Evolutionary conservation across 1,139 yeast species (phyloP).

Genomic region (Candida frijolesensis): DNA sequence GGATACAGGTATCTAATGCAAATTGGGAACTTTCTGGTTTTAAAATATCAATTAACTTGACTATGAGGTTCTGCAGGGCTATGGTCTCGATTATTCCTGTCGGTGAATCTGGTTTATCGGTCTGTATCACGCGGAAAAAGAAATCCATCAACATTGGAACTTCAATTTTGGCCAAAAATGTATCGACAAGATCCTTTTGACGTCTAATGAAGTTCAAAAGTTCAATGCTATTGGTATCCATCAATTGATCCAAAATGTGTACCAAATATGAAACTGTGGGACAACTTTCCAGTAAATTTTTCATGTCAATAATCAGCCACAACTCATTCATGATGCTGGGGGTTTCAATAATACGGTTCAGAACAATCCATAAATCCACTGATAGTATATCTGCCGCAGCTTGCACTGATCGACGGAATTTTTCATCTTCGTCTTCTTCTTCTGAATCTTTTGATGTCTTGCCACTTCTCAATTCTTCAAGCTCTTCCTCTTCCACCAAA

Average conservation of each 20-base stretch:
- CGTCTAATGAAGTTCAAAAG: slow-evolving; percentile 56
- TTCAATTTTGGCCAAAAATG: slow-evolving; percentile 55
- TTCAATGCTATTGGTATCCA: slow-evolving; percentile 50
- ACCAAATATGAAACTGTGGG: slow-evolving; percentile 45
- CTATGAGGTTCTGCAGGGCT: slow-evolving; percentile 51
- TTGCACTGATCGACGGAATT: slow-evolving; percentile 42
- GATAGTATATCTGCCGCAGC: slow-evolving; percentile 46
- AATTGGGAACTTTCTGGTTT: slow-evolving; percentile 47
- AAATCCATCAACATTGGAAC: slow-evolving; percentile 61
- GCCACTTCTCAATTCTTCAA: slow-evolving; percentile 12
- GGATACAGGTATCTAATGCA: slow-evolving; percentile 23
- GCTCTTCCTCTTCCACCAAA: slow-evolving; percentile 17
- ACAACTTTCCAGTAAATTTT: slow-evolving; percentile 39
- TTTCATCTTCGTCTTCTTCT: slow-evolving; percentile 37
- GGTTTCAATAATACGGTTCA: slow-evolving; percentile 48
- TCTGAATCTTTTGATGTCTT: slow-evolving; percentile 15
- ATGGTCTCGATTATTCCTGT: slow-evolving; percentile 61
- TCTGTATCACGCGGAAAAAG: slow-evolving; percentile 59
- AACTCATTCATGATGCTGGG: slow-evolving; percentile 43
- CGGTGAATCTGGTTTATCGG: slow-evolving; percentile 66
- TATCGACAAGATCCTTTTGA: slow-evolving; percentile 54
- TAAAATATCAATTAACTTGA: slow-evolving; percentile 53
- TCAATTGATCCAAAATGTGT: slow-evolving; percentile 47
- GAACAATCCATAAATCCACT: slow-evolving; percentile 47
- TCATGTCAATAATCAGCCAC: slow-evolving; percentile 45